Conservation (phyloP, 2,329 filamentous ascomycete species). For the Talaromyces rugulosus region DNA sequence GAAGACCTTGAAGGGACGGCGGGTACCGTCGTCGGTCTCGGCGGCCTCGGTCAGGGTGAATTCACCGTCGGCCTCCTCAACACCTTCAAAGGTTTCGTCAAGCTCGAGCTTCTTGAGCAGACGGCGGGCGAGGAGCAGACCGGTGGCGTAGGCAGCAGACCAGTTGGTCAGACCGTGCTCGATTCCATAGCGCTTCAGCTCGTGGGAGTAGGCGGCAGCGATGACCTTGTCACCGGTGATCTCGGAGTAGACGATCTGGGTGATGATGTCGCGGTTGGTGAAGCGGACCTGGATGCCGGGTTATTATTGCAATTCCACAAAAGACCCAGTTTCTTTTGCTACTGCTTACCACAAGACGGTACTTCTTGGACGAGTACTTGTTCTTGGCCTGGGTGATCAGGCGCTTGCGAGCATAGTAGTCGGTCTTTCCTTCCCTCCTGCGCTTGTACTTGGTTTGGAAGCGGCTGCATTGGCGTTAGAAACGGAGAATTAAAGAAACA, state of each 20-base stretch:
- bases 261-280: constrained; percentile 99
- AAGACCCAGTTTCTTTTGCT: not conserved
- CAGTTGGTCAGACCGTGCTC: constrained; percentile 99
- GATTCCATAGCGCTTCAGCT: constrained; percentile 96
- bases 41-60: constrained; percentile 91
- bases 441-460: constrained; percentile 99
- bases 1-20: constrained; percentile 99
- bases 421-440: constrained; percentile 93
- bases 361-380: constrained; percentile 97
- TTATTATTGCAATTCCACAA: not conserved
- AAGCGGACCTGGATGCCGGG: constrained; percentile 61
- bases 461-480: constrained; percentile 56
- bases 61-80: constrained; percentile 96
- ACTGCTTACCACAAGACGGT: constrained; percentile 73
- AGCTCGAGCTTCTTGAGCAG: constrained; percentile 95
- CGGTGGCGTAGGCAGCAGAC: constrained; percentile 94
- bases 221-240: constrained; percentile 98
- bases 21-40: constrained; percentile 78
- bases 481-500: not conserved
- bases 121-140: constrained; percentile 94
- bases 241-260: constrained; percentile 95
- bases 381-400: constrained; percentile 99
- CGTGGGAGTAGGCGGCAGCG: constrained; percentile 86
- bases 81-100: constrained; percentile 87
- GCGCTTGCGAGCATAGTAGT: constrained; percentile 99